A percentile compares a stretch with the other conserved stretches of the same genome.
Conservation (phyloP, 371 early-diverging fungal genomes). For the Cokeromyces recurvatus region DNA sequence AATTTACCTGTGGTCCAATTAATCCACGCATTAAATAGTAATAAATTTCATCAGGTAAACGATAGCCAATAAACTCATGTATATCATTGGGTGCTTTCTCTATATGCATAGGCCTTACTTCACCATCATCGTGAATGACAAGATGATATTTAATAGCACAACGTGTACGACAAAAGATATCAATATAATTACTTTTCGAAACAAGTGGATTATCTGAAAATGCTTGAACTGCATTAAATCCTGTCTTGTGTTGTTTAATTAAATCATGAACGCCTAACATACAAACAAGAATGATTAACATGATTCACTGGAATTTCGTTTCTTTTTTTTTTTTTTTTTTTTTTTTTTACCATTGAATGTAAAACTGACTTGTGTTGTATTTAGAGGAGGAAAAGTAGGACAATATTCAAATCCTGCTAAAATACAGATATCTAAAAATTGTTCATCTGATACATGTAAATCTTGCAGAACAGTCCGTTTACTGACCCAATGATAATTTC, state of each 20-base stretch:
- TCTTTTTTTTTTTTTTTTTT: neutral
- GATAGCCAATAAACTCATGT: conserved; percentile 80
- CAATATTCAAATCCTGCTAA: conserved; percentile 78
- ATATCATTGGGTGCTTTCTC: conserved; percentile 73
- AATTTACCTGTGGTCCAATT: conserved; percentile 56
- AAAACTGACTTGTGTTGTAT: conserved; percentile 46
- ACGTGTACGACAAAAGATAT: conserved; percentile 67
- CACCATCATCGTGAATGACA: conserved; percentile 65
- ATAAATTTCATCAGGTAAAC: conserved; percentile 73
- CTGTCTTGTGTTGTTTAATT: conserved; percentile 65
- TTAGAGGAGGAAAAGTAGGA: conserved; percentile 70
- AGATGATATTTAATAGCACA: conserved; percentile 74
- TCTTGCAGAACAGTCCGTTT: conserved; percentile 63
- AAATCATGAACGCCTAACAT: conserved; percentile 58
- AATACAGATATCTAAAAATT: conserved; percentile 79
- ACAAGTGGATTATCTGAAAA: conserved; percentile 57
- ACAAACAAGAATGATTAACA: neutral
- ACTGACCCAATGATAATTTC: conserved; percentile 63
- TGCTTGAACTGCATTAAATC: conserved; percentile 69
- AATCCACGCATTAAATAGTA: conserved; percentile 71
- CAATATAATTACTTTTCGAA: conserved; percentile 62
- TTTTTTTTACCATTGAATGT: conserved; percentile 52
- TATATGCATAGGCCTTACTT: conserved; percentile 63
- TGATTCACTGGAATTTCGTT: no score
- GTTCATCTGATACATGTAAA: conserved; percentile 65